phyloP scores from a whole-genome alignment of 108 stramenopile genomes.

The Aurantiochytrium sp. region DNA sequence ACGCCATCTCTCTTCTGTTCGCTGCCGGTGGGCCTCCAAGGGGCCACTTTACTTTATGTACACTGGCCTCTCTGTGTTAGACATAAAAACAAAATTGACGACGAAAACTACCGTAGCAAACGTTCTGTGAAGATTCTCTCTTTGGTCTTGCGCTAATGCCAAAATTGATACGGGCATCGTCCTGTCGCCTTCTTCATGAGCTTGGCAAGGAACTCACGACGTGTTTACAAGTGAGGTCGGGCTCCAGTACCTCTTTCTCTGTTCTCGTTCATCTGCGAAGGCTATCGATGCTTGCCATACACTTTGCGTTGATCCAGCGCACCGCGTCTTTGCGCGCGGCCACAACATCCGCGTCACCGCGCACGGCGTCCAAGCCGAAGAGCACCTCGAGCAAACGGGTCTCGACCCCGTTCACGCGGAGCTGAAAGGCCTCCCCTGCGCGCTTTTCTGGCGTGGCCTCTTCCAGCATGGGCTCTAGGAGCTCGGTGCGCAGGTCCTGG shows the following conservation, averaged over 20 bases:
- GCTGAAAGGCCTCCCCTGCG: neutral
- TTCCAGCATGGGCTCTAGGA: neutral
- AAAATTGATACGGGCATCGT: no score
- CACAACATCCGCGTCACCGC: neutral
- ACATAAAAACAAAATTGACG: no score
- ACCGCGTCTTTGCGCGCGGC: neutral
- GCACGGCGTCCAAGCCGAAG: neutral
- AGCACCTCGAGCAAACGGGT: neutral
- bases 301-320: neutral
- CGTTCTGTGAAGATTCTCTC: no score
- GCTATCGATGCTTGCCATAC: neutral
- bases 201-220: no score
- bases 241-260: neutral
- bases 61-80: no score
- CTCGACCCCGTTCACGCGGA: neutral
- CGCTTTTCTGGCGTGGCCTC: neutral
- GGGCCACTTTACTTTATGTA: no score
- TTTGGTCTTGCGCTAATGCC: no score
- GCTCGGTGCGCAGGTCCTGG: neutral
- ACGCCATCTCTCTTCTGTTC: no score
- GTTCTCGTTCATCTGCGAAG: neutral
- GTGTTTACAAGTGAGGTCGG: no score
- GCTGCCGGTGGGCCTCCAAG: no score
- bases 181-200: no score
- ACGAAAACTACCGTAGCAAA: no score